A percentile compares a stretch with the other conserved stretches of the same genome.
phyloP scores from a whole-genome alignment of 2,329 filamentous ascomycete genomes.

The Tympanopsis confertula region DNA sequence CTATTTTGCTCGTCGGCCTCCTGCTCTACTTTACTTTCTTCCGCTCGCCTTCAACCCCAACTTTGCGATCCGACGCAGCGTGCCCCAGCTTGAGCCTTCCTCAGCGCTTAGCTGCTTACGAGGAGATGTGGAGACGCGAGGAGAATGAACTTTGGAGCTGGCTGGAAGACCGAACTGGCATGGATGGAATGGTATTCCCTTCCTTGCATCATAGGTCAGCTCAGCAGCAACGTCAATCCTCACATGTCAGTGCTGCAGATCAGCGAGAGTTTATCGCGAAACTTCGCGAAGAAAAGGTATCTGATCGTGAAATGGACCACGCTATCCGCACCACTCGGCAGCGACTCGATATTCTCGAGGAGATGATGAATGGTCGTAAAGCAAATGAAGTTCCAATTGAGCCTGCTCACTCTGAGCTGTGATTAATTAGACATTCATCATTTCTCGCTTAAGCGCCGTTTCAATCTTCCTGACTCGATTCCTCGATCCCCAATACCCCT shows the following conservation, averaged over 20 bases:
- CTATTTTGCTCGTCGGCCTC: slow-evolving; percentile 64
- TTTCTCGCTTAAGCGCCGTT: too few relatives aligned
- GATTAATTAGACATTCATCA: too few relatives aligned
- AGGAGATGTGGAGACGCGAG: slow-evolving; percentile 82
- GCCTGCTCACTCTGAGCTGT: too few relatives aligned
- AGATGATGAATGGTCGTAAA: slow-evolving; percentile 52
- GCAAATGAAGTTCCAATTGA: slow-evolving; percentile 3
- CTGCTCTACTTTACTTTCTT: slow-evolving; percentile 68
- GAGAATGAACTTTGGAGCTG: slow-evolving; percentile 87
- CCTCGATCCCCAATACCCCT: too few relatives aligned
- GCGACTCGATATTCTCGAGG: slow-evolving; percentile 65
- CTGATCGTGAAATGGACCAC: slow-evolving; percentile 63
- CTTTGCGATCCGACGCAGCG: slow-evolving; percentile 21
- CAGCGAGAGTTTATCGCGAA: slow-evolving; percentile 47
- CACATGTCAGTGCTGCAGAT: slow-evolving; percentile 37
- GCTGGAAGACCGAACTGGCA: slow-evolving; percentile 74
- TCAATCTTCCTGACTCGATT: too few relatives aligned
- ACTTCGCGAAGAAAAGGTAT: slow-evolving; percentile 48
- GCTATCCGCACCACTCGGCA: slow-evolving; percentile 81
- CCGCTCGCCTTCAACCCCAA: slow-evolving; percentile 25
- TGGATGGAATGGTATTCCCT: slow-evolving; percentile 43
- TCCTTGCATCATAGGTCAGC: not conserved
- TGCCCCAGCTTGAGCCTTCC: slow-evolving; percentile 31
- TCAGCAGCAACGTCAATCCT: slow-evolving; percentile 16
- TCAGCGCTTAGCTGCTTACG: slow-evolving; percentile 71